phyloP scores from a whole-genome alignment of 2,329 filamentous ascomycete genomes.

The Emergomyces africanus region DNA sequence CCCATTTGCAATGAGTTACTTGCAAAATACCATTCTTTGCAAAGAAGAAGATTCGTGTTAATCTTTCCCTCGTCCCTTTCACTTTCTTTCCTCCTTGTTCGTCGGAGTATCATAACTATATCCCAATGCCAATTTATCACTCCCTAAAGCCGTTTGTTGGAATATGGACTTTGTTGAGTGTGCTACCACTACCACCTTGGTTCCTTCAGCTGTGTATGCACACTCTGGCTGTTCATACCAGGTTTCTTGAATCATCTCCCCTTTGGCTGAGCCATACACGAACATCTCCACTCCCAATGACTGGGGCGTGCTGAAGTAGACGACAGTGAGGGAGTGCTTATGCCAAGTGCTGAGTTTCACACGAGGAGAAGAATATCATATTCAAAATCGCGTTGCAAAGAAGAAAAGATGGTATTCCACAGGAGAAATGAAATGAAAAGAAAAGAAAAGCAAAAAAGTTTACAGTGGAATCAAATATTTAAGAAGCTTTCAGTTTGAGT shows the following conservation, averaged over 20 bases:
- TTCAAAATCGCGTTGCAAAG: not conserved
- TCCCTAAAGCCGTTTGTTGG: not conserved
- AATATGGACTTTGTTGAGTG: too few species aligned
- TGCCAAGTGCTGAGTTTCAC: not conserved
- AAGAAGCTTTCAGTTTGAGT: not conserved
- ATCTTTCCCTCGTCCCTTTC: not conserved
- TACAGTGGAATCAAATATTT: not conserved
- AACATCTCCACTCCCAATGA: not conserved
- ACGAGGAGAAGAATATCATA: not conserved
- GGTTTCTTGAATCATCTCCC: not conserved
- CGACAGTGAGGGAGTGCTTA: not conserved
- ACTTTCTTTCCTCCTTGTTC: not conserved
- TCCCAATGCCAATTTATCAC: not conserved
- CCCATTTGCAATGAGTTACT: too few species aligned
- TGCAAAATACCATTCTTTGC: too few species aligned
- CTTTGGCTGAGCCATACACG: not conserved
- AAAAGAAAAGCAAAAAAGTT: not conserved
- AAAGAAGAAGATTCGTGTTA: not conserved
- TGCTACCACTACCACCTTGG: not conserved
- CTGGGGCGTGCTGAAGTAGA: not conserved
- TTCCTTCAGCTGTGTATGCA: not conserved
- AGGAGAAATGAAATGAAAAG: not conserved
- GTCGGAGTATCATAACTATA: not conserved
- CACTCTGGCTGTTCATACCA: not conserved
- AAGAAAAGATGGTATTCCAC: not conserved